Conservation (phyloP, 1,284 basidiomycete species). For the Rhodofomes roseus region DNA sequence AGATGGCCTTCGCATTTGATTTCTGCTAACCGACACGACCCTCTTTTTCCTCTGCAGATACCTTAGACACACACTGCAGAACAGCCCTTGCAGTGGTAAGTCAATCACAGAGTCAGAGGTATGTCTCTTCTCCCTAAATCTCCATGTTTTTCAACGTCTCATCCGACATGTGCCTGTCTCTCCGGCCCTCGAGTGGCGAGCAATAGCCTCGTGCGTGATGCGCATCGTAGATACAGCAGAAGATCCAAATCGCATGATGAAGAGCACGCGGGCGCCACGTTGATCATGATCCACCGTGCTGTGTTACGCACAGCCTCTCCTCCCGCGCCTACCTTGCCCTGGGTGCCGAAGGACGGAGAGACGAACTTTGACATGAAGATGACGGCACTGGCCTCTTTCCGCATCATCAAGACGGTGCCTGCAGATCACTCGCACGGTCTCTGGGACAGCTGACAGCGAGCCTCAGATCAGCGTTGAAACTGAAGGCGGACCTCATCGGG, state of each 20-base stretch:
- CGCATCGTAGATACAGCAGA: background rate
- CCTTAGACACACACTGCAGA: background rate
- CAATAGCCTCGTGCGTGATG: slow-evolving; percentile 1
- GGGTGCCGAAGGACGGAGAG: background rate
- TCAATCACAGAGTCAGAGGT: background rate
- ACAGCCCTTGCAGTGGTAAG: background rate
- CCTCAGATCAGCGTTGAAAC: background rate
- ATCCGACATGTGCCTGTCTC: background rate
- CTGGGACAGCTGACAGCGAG: background rate
- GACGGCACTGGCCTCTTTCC: background rate
- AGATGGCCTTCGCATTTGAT: background rate
- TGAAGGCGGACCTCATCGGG: background rate
- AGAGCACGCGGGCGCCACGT: background rate
- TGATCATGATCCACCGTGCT: background rate
- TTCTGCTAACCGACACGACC: background rate
- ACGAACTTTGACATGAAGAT: background rate
- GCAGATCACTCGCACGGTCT: background rate
- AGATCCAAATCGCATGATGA: background rate
- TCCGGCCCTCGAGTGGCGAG: background rate
- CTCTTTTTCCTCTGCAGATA: background rate
- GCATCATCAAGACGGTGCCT: background rate
- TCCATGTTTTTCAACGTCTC: background rate
- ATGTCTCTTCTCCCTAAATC: background rate
- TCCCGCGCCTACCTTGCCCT: background rate
- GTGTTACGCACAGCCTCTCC: slow-evolving; percentile 1